Base-by-base conservation (phyloP, 1,139 yeast genomes). In the Yamadazyma pseudoaaseri region DNA sequence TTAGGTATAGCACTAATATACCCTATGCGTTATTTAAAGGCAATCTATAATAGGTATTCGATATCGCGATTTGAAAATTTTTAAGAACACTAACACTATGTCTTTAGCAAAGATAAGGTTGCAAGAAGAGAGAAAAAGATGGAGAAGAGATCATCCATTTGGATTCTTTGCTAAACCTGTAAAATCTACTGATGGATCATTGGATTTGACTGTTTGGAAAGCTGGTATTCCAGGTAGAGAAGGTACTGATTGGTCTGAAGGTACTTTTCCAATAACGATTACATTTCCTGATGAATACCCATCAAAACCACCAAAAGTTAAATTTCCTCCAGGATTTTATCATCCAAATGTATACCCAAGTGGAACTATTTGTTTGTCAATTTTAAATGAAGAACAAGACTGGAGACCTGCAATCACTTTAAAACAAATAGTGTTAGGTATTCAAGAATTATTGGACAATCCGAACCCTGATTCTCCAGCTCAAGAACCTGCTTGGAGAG, bases 141-240 rank as follows among this genome's bases (percentile, higher is more conserved):
- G 99, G 99, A 79, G 99, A 49, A 92, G 89, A 59, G 97, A 90
- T 56, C 99, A 94, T 58, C 99, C 99, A 0, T 92, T 89, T 60
- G 98, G 98, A 3, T 92, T 92, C 60, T 89, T 66, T 49, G 98
- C 98, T 25, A 87, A 86, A 53, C 99, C 99, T 5, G 58, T 67
- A 27, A 90, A 86, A 56, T 68, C 72, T 11, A 54, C 68, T 3
- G 96, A 89, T 52, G 98, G 98, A 1, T 70, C 89, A 1, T 69
- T 92, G 47, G 90, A 92, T 57, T 69, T 92, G 43, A 86, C 85
- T 52, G 74, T 62, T 51, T 92, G 99, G 99, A 79, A 77, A 16
- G 95, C 96, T 7, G 97, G 97, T 15, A 85, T 92, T 35, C 98
- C 98, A 4, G 98, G 98, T 10, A 89, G 85, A 58, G 72, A 77